Evolutionary conservation across 2,329 filamentous ascomycete species (phyloP), one percentile per base, ranked within the genome.

Genomic region (Hypoxylon sp.): DNA sequence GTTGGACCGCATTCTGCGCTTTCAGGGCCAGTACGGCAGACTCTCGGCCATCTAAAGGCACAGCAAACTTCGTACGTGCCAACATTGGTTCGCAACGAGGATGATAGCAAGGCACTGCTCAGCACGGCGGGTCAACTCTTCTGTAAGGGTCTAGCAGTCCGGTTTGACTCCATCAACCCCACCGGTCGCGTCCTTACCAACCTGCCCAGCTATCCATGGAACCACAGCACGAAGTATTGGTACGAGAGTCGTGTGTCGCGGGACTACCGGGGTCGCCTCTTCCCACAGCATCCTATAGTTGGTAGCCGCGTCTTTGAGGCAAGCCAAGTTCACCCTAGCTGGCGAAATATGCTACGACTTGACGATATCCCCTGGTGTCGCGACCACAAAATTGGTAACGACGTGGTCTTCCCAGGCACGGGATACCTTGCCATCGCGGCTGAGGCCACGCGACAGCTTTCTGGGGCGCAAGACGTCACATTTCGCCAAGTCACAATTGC

Each of bases 321-420:
- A n/a, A 37, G 35, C 35, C 35, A 37, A n/a, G 35, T 0, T 2
- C 37, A 1, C 72, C 35, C 74, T 0, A 31, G 14, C 0, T 75
- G 57, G 53, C 46, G 52, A 9, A 68, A 70, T 2, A 8, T 3
- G 0, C 50, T 75, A 1, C 54, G 47, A 1, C 9, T 75, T 0
- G 39, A 6, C 5, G 55, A 73, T 8, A 26, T 74, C 0, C 78
- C 85, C 14, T 85, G 84, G 67, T 78, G 84, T 1, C 72, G 78
- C 11, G 82, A 85, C 67, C 84, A 85, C 74, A 70, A 72, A 29
- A 80, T 85, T 74, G 81, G 83, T 14, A 10, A 47, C n/a, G 39
- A 46, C 9, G 11, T 57, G 3, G n/a, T 57, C n/a, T 35, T 52
- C 29, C 80, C 83, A 22, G 82, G 76, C 1, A 74, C 79, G 4